Evolutionary conservation across 257 asterid genomes (phyloP).

Genomic region (Gentiana macrophylla): DNA sequence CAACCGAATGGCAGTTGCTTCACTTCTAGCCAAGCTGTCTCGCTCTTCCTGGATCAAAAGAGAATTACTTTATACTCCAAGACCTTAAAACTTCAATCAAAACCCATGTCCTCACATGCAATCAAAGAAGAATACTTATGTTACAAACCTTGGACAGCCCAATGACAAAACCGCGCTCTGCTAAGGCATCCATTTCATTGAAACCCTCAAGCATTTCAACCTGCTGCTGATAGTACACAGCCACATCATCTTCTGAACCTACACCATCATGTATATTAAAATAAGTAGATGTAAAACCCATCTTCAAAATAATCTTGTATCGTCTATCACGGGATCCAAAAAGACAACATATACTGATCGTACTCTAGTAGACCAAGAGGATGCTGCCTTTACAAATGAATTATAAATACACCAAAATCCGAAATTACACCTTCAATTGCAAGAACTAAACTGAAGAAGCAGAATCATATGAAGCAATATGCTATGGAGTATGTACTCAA

Average conservation of each 20-base stretch:
- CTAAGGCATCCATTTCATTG: slow-evolving; percentile 41
- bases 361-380: no score
- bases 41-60: slow-evolving; percentile 32
- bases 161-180: slow-evolving; percentile 22
- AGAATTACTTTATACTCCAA: neutral
- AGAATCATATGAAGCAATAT: no score
- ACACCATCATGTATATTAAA: slow-evolving; percentile 10
- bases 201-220: slow-evolving; percentile 45
- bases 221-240: slow-evolving; percentile 15
- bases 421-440: no score
- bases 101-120: no score
- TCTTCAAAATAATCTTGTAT: neutral
- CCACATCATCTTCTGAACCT: slow-evolving; percentile 37
- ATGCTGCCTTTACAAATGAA: no score
- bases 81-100: no score
- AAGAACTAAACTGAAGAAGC: no score
- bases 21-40: slow-evolving; percentile 40
- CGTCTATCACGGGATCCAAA: no score
- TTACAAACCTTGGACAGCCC: slow-evolving; percentile 41
- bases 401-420: no score
- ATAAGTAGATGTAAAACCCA: neutral
- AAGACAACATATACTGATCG: no score
- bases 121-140: neutral
- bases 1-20: slow-evolving; percentile 38
- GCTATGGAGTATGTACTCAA: no score